A percentile compares a stretch with the other conserved stretches of the same genome.
Evolutionary conservation across 2,329 filamentous ascomycete species (phyloP).

Genomic region (Phialophora tarda): DNA sequence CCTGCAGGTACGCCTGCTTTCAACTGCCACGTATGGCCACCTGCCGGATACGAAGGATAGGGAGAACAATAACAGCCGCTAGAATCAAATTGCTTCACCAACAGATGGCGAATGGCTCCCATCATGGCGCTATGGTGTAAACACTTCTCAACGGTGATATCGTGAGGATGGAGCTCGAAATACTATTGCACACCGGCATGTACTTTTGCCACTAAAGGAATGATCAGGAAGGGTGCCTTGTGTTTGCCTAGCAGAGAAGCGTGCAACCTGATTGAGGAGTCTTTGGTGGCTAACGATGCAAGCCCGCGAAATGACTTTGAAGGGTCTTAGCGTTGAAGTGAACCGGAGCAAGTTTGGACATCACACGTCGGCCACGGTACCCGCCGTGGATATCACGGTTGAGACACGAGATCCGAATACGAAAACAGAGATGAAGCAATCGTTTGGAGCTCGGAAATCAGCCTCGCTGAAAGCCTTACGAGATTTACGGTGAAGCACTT

Average conservation of each 20-base stretch:
- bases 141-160: not conserved
- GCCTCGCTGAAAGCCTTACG: constrained; percentile 26
- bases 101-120: not conserved
- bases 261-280: constrained; percentile 5
- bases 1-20: constrained; percentile 7
- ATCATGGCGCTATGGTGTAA: not conserved
- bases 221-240: constrained; percentile 9
- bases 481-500: not conserved
- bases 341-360: constrained; percentile 1
- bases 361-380: constrained; percentile 1
- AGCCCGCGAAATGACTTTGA: constrained; percentile 16
- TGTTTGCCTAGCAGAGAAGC: constrained; percentile 19
- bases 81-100: not conserved
- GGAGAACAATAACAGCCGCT: not conserved
- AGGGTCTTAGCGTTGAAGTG: constrained; percentile 11
- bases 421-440: constrained; percentile 4
- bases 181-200: not conserved
- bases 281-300: not conserved
- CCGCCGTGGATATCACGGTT: not conserved
- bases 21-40: constrained; percentile 18
- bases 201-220: not conserved
- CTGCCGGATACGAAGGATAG: constrained; percentile 2
- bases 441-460: constrained; percentile 18
- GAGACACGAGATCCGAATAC: constrained; percentile 26
- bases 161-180: not conserved